These are phyloP conservation scores for Nidula niveotomentosa DNA, from an alignment of 1,284 basidiomycete genomes.

Conservation along the genomic window DNA sequence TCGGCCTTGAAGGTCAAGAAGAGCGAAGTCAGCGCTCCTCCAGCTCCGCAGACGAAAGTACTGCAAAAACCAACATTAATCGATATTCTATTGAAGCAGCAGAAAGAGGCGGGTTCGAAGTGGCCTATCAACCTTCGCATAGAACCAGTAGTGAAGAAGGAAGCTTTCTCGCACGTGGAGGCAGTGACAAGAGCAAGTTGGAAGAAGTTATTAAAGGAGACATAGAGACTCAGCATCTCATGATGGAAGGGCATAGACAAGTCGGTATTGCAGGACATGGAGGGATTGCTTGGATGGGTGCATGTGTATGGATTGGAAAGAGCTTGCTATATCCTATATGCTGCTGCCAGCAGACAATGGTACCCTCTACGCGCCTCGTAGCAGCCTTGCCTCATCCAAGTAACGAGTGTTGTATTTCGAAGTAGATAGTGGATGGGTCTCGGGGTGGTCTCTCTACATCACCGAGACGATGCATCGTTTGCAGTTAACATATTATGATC, in stretches of 20 bases:
- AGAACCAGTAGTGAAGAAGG: slow-evolving; percentile 37
- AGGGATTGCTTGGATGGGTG: neutral
- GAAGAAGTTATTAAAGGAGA: slow-evolving; percentile 39
- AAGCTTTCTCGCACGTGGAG: slow-evolving; percentile 30
- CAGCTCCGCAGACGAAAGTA: slow-evolving; percentile 29
- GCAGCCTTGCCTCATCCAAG: neutral
- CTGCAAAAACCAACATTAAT: slow-evolving; percentile 28
- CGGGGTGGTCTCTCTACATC: neutral
- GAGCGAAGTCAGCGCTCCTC: slow-evolving; percentile 28
- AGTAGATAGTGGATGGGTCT: neutral
- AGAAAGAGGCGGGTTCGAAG: slow-evolving; percentile 22
- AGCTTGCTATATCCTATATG: neutral
- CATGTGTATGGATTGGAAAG: neutral
- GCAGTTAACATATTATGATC: neutral
- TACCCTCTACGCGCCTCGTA: neutral
- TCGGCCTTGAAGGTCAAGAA: slow-evolving; percentile 22
- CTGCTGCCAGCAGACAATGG: neutral
- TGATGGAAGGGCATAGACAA: neutral
- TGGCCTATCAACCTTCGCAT: slow-evolving; percentile 43
- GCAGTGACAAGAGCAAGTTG: slow-evolving; percentile 31
- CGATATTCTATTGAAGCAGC: slow-evolving; percentile 29
- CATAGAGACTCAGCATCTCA: slow-evolving; percentile 12
- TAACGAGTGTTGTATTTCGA: neutral
- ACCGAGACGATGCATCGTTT: neutral
- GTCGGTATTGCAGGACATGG: neutral